Evolutionary conservation across 2,329 filamentous ascomycete species (phyloP), one percentile per base, ranked within the genome.

Genomic region (Phoma sp.): DNA sequence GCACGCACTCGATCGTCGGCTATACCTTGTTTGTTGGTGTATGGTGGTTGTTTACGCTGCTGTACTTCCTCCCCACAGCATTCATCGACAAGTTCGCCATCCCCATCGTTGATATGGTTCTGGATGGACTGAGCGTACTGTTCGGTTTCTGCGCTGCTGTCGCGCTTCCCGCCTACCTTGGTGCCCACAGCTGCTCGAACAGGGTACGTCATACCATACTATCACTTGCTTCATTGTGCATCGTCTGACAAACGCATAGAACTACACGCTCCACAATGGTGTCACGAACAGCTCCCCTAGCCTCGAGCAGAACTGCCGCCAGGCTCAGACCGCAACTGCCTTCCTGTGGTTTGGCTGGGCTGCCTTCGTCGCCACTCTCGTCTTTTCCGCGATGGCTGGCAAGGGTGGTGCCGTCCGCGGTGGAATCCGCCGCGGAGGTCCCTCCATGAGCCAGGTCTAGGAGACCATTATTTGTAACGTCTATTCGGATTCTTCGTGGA

Each of bases 281-380:
- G 85, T 90, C 69, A 87, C 81, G 21, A 88, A 82, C 71, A 87
- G 87, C 52, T 87, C 86, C 38, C 56, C 60, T 57, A 71, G 87
- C 74, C 78, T 82, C 55, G 74, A 80, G 71, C 86, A 87, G 78
- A 84, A 88, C 61, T 93, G 90, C 77, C 86, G 84, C 59, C 86
- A 91, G 76, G 84, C 91, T 14, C 90, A 93, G 78, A 90, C 90
- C 30, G 83, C 84, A 58, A 85, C 84, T 28, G 88, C 85, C 30
- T 93, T 93, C 78, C 82, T 91, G 76, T 93, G 88, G 88, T 92
- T 93, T 77, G 83, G 91, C 42, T 91, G 88, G 72, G 81, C 78
- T 32, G 80, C 83, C 21, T 89, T 88, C 67, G 76, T 79, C 23
- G 85, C 71, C 15, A 76, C 78, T 3, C 81, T 82, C 33, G 71